Percentiles rank a stretch among this genome's conserved stretches.
phyloP scores from a whole-genome alignment of 106 monocot species.

The Triglochin maritima region DNA sequence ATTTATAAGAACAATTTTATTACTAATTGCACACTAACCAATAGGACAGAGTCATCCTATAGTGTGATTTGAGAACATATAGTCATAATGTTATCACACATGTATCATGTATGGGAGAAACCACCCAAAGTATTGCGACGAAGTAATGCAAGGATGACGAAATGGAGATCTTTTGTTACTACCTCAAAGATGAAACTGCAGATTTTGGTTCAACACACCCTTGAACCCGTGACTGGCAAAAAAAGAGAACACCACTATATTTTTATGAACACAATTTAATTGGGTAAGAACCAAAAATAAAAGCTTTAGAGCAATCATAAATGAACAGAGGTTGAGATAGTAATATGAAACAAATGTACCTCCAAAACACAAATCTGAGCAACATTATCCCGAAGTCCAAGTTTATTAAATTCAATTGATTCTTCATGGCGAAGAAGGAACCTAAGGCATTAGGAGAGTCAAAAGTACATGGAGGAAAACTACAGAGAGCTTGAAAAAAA shows the following conservation, averaged over 20 bases:
- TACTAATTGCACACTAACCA: background rate
- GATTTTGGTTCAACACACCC: constrained; percentile 16
- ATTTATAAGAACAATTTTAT: too few species aligned
- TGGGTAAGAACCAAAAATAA: too few species aligned
- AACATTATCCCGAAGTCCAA: constrained; percentile 94
- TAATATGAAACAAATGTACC: constrained; percentile 18
- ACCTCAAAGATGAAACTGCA: constrained; percentile 33
- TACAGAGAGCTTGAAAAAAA: background rate
- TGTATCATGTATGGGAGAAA: too few species aligned
- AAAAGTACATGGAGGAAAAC: background rate
- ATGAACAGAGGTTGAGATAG: background rate
- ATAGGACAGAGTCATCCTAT: background rate
- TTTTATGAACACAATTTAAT: constrained; percentile 5
- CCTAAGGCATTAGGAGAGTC: constrained; percentile 20
- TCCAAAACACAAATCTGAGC: constrained; percentile 97
- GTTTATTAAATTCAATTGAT: constrained; percentile 74
- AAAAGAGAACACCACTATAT: constrained; percentile 25
- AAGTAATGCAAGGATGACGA: background rate
- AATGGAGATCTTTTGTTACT: background rate
- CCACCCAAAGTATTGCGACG: background rate
- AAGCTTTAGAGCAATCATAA: too few species aligned
- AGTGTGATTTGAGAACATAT: background rate
- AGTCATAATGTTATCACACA: too few species aligned
- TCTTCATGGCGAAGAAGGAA: constrained; percentile 71
- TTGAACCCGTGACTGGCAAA: constrained; percentile 50